Evolutionary conservation across 768 basidiomycete genomes (phyloP).

Genomic region (Hebeloma cylindrosporum): DNA sequence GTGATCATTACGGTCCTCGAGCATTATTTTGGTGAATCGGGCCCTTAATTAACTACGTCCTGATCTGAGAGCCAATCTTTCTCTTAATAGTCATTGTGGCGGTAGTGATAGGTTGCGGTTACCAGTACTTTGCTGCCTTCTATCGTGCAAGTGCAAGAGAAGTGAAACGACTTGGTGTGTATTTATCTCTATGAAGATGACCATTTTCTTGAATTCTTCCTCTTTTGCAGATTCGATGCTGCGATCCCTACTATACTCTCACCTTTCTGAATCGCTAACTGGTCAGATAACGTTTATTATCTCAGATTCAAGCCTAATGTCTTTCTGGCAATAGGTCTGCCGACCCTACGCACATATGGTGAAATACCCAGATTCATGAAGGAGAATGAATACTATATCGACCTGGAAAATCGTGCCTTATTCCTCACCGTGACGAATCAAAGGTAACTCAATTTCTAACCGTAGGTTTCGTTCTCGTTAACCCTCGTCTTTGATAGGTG

Average conservation of each 20-base stretch:
- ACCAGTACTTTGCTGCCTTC: slow-evolving; percentile 64
- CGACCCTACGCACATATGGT: slow-evolving; percentile 74
- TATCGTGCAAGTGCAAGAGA: slow-evolving; percentile 74
- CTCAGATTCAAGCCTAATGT: neutral
- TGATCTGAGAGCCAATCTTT: neutral
- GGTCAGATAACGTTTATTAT: slow-evolving; percentile 28
- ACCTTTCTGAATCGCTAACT: slow-evolving; percentile 77
- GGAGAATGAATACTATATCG: slow-evolving; percentile 66
- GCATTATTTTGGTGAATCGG: slow-evolving; percentile 55
- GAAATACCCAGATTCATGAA: slow-evolving; percentile 58
- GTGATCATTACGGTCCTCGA: slow-evolving; percentile 58
- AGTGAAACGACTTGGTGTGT: slow-evolving; percentile 51
- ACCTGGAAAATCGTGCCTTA: slow-evolving; percentile 73
- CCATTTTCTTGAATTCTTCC: neutral
- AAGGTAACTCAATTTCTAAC: slow-evolving; percentile 32
- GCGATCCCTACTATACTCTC: slow-evolving; percentile 72
- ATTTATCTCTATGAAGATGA: neutral
- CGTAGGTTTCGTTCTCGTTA: neutral
- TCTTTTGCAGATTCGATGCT: slow-evolving; percentile 57
- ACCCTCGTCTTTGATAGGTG: slow-evolving; percentile 37
- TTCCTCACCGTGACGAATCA: slow-evolving; percentile 68
- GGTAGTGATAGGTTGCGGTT: slow-evolving; percentile 54
- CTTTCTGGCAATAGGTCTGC: slow-evolving; percentile 37
- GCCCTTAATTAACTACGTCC: neutral
- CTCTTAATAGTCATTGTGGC: slow-evolving; percentile 50